Percentiles rank a stretch among this genome's conserved stretches.
Conservation (phyloP, 345 rosid species). For the Citrus mangshanensis region DNA sequence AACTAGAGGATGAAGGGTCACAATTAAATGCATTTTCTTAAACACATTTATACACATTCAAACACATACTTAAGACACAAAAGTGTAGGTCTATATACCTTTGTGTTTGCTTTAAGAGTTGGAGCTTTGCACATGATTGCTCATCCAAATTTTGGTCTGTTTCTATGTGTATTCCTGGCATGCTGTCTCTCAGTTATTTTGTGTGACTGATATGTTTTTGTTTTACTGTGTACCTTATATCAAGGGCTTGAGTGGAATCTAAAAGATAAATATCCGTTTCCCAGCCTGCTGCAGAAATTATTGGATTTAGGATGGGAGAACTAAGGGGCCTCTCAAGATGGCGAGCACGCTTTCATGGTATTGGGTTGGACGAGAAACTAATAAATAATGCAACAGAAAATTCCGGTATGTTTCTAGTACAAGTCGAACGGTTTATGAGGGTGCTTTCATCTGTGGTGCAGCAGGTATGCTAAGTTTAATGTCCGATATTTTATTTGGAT, state of each 20-base stretch:
- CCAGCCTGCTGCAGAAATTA: slow-evolving; percentile 94
- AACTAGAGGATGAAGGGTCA: neutral
- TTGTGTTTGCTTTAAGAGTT: neutral
- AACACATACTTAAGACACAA: neutral
- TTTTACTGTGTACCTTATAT: slow-evolving; percentile 13
- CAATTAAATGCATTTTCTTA: neutral
- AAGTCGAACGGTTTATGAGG: slow-evolving; percentile 82
- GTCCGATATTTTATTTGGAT: neutral
- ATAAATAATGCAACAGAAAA: slow-evolving; percentile 66
- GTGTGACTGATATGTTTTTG: slow-evolving; percentile 15
- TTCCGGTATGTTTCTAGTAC: slow-evolving; percentile 70
- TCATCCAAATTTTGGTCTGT: neutral
- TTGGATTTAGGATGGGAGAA: slow-evolving; percentile 94
- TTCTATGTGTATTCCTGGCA: neutral
- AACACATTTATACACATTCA: neutral
- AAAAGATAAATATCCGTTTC: slow-evolving; percentile 38
- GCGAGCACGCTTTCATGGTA: slow-evolving; percentile 72
- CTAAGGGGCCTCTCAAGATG: slow-evolving; percentile 89
- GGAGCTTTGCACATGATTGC: neutral
- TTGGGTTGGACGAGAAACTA: slow-evolving; percentile 79
- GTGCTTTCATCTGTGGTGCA: slow-evolving; percentile 78
- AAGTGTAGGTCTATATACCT: neutral
- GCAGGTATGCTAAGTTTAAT: slow-evolving; percentile 50
- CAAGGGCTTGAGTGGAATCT: slow-evolving; percentile 30
- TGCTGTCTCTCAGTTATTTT: slow-evolving; percentile 2